These are phyloP conservation scores for Saccharomyces mikatae DNA, from an alignment of 805 yeast species.

Conservation along the genomic window DNA sequence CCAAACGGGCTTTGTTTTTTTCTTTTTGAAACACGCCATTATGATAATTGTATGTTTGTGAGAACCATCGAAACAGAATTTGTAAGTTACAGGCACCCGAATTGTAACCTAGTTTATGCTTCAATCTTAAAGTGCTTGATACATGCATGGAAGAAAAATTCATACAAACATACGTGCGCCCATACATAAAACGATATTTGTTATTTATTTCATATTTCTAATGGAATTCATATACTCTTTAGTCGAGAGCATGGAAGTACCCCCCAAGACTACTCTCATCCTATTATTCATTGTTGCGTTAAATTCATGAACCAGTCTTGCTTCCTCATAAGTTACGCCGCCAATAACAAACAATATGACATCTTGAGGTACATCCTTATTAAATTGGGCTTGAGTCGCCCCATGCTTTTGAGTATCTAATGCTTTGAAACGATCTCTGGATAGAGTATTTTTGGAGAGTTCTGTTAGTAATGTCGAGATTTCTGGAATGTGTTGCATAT, in stretches of 20 bases:
- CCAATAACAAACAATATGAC: constrained; percentile 71
- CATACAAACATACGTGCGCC: too few species aligned
- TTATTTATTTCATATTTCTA: not conserved
- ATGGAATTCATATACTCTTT: constrained; percentile 30
- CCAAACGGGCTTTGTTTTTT: too few species aligned
- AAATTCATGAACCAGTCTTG: constrained; percentile 69
- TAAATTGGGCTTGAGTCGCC: not conserved
- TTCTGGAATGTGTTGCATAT: constrained; percentile 86
- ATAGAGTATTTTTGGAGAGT: constrained; percentile 30
- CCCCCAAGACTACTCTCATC: constrained; percentile 71
- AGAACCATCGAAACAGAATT: not conserved
- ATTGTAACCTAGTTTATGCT: too few species aligned
- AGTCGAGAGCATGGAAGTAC: constrained; percentile 53
- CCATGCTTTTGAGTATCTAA: constrained; percentile 13
- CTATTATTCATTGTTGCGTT: constrained; percentile 37
- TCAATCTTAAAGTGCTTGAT: too few species aligned
- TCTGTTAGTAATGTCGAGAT: constrained; percentile 34
- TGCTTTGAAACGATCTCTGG: constrained; percentile 36
- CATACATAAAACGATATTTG: not conserved
- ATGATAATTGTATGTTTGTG: too few species aligned
- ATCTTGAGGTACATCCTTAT: constrained; percentile 42
- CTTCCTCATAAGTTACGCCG: constrained; percentile 89
- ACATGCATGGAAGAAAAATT: not conserved
- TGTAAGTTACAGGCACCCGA: not conserved
- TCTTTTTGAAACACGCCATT: too few species aligned